phyloP scores from a whole-genome alignment of 768 basidiomycete species.

The Lactarius hengduanensis region DNA sequence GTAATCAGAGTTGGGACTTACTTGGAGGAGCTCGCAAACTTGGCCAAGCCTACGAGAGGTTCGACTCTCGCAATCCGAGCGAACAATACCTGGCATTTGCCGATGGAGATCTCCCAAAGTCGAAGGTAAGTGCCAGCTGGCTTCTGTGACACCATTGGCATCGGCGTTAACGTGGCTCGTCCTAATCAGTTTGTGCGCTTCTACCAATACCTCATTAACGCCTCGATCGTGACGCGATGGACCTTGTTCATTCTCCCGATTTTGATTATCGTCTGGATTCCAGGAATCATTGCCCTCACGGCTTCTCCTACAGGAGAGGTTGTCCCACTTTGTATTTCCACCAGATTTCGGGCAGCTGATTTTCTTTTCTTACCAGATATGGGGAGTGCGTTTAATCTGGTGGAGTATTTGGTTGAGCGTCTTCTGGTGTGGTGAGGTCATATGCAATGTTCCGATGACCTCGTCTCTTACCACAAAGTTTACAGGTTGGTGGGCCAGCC shows the following conservation, averaged over 20 bases:
- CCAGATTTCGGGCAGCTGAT: slow-evolving; percentile 3
- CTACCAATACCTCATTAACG: slow-evolving; percentile 73
- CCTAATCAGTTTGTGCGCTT: slow-evolving; percentile 51
- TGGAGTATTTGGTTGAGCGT: slow-evolving; percentile 87
- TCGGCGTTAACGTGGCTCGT: slow-evolving; percentile 4
- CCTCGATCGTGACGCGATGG: slow-evolving; percentile 80
- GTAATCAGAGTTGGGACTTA: slow-evolving; percentile 49
- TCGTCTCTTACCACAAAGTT: slow-evolving; percentile 6
- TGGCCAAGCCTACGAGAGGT: slow-evolving; percentile 57
- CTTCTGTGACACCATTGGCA: not conserved
- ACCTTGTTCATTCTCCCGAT: slow-evolving; percentile 74
- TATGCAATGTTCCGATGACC: not conserved
- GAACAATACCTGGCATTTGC: slow-evolving; percentile 54
- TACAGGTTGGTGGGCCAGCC: slow-evolving; percentile 74
- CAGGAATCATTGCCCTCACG: slow-evolving; percentile 67
- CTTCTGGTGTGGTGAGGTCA: slow-evolving; percentile 61
- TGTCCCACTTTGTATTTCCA: slow-evolving; percentile 23
- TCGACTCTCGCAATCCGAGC: slow-evolving; percentile 53
- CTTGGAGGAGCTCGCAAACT: slow-evolving; percentile 49
- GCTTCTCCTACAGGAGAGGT: slow-evolving; percentile 51
- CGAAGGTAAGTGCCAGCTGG: slow-evolving; percentile 40
- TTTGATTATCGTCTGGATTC: slow-evolving; percentile 65
- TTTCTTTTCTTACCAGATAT: slow-evolving; percentile 41
- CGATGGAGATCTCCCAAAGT: slow-evolving; percentile 60
- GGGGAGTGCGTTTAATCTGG: slow-evolving; percentile 61